Conservation (phyloP, 257 asterid genomes). For the Datura wrightii region DNA sequence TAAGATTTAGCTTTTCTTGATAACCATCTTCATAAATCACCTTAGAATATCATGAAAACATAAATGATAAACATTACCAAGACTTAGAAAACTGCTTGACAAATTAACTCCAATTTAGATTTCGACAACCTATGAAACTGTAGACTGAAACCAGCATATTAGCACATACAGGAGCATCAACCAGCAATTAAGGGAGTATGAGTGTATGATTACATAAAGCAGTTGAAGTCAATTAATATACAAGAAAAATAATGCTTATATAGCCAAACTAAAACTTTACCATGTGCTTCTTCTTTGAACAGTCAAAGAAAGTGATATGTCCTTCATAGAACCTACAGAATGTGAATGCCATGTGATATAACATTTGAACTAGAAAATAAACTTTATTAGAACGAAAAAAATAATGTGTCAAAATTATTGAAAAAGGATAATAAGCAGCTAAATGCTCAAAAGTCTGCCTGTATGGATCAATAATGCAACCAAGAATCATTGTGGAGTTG, state of each 20-base stretch:
- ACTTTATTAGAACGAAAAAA: not conserved
- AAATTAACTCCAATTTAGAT: constrained; percentile 23
- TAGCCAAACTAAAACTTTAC: constrained; percentile 36
- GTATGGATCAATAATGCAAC: not conserved
- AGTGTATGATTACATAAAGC: constrained; percentile 20
- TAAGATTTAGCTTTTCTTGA: constrained; percentile 38
- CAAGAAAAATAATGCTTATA: not conserved
- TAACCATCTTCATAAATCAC: constrained; percentile 46
- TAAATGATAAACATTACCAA: constrained; percentile 17
- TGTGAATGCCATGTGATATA: constrained; percentile 24
- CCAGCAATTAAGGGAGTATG: not conserved
- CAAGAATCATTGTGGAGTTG: too few relatives aligned
- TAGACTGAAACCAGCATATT: constrained; percentile 13
- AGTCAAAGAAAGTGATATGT: constrained; percentile 34
- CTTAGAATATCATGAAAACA: constrained; percentile 34
- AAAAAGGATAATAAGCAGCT: constrained; percentile 7
- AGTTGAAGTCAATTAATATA: constrained; percentile 6
- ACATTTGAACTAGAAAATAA: constrained; percentile 6
- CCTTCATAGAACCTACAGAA: constrained; percentile 50
- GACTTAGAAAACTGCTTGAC: not conserved
- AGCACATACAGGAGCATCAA: constrained; percentile 26
- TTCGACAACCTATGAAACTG: constrained; percentile 20
- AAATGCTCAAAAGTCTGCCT: constrained; percentile 20
- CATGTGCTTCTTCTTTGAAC: constrained; percentile 36
- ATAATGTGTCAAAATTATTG: not conserved